A percentile compares a stretch with the other conserved stretches of the same genome.
Evolutionary conservation across 2,329 filamentous ascomycete species (phyloP).

Genomic region (Aureobasidium sp.): DNA sequence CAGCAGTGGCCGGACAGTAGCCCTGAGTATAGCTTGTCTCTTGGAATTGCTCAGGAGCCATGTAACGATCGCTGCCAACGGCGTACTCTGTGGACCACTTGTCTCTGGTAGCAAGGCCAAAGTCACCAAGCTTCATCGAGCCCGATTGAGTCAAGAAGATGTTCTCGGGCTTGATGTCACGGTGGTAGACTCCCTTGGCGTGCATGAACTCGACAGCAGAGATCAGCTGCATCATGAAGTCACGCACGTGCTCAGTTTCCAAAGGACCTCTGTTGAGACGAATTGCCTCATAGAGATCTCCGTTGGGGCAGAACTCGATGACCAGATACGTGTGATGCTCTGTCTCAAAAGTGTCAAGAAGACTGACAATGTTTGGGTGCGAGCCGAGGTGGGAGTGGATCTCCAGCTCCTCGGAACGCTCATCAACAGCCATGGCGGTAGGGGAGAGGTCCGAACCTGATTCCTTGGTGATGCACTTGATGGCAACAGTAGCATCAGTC

Average conservation of each 20-base stretch:
- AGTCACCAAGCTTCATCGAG: conserved; percentile 92
- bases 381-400: conserved; percentile 71
- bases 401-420: conserved; percentile 70
- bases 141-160: conserved; percentile 86
- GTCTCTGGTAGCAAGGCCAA: conserved; percentile 84
- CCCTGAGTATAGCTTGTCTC: conserved; percentile 59
- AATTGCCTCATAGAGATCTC: conserved; percentile 96
- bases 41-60: conserved; percentile 98
- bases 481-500: conserved; percentile 74
- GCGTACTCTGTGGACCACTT: conserved; percentile 86
- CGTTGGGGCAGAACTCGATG: conserved; percentile 89
- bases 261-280: conserved; percentile 78
- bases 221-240: conserved; percentile 93
- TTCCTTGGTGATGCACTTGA: conserved; percentile 91
- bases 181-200: conserved; percentile 82
- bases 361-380: conserved; percentile 89
- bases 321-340: conserved; percentile 84
- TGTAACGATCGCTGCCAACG: conserved; percentile 96
- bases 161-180: conserved; percentile 99
- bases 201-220: conserved; percentile 88
- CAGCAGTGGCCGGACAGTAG: conserved; percentile 87
- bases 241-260: conserved; percentile 92
- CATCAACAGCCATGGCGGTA: conserved; percentile 65
- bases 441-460: conserved; percentile 40
- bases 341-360: conserved; percentile 86